Evolutionary conservation across 495 filamentous ascomycete species (phyloP).

Genomic region (Lepidopterella palustris): DNA sequence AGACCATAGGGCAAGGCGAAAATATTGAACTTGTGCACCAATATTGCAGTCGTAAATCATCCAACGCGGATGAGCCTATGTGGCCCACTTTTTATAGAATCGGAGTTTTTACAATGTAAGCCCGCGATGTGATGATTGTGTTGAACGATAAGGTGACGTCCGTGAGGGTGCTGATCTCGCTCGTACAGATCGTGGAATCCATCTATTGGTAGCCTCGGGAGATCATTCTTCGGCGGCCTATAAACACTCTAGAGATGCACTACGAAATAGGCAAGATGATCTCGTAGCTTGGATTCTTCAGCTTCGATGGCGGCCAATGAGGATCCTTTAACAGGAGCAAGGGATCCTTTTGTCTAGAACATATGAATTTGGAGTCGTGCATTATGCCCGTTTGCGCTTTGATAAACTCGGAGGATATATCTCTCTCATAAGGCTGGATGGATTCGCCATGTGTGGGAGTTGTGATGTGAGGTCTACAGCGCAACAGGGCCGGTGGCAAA

Average conservation of each 20-base stretch:
- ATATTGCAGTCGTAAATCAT: slow-evolving; percentile 62
- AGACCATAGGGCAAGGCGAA: slow-evolving; percentile 64
- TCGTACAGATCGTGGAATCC: slow-evolving; percentile 50
- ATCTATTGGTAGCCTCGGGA: slow-evolving; percentile 40
- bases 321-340: neutral
- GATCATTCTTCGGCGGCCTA: slow-evolving; percentile 22
- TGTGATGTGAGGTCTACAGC: neutral
- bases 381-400: neutral
- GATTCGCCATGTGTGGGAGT: neutral
- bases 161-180: slow-evolving; percentile 42
- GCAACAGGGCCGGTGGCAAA: too few relatives aligned
- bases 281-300: neutral
- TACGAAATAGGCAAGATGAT: neutral
- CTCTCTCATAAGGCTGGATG: neutral
- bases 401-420: neutral
- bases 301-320: neutral
- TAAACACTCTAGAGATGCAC: slow-evolving; percentile 11
- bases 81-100: slow-evolving; percentile 1
- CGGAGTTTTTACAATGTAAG: slow-evolving; percentile 38
- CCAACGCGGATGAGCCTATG: slow-evolving; percentile 14
- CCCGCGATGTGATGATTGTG: slow-evolving; percentile 65
- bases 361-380: neutral
- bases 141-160: slow-evolving; percentile 59
- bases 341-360: neutral
- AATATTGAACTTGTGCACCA: slow-evolving; percentile 54